Evolutionary conservation across 768 basidiomycete genomes (phyloP).

Genomic region (Phallus indusiatus): DNA sequence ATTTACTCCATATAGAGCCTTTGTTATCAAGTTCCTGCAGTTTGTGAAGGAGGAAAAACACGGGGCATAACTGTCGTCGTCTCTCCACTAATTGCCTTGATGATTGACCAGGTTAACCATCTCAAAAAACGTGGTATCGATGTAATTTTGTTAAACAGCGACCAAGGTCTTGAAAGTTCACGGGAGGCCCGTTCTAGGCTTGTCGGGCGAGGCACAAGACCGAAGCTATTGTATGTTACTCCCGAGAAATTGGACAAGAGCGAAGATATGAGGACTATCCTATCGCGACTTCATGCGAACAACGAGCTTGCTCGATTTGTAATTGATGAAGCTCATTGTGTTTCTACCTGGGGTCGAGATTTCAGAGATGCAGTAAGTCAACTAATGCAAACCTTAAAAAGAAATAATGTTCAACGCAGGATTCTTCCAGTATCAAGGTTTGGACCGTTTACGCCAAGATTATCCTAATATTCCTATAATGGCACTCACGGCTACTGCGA

Average conservation of each 20-base stretch:
- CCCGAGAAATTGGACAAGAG: slow-evolving; percentile 81
- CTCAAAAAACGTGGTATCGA: slow-evolving; percentile 56
- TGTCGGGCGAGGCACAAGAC: slow-evolving; percentile 33
- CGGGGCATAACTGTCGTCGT: slow-evolving; percentile 83
- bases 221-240: slow-evolving; percentile 76
- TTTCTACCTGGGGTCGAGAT: slow-evolving; percentile 90
- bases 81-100: slow-evolving; percentile 80
- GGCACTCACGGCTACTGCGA: slow-evolving; percentile 95
- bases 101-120: slow-evolving; percentile 77
- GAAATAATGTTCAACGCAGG: background rate
- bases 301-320: slow-evolving; percentile 78
- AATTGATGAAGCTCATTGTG: slow-evolving; percentile 94
- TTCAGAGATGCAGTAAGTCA: slow-evolving; percentile 70
- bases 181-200: slow-evolving; percentile 35
- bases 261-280: slow-evolving; percentile 39
- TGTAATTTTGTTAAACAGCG: slow-evolving; percentile 61
- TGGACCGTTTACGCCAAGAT: slow-evolving; percentile 58
- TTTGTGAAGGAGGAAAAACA: slow-evolving; percentile 62
- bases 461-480: slow-evolving; percentile 85
- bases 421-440: slow-evolving; percentile 48
- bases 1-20: slow-evolving; percentile 14
- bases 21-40: slow-evolving; percentile 66
- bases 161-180: slow-evolving; percentile 28
- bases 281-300: slow-evolving; percentile 47
- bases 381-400: background rate